phyloP scores from a whole-genome alignment of 192 early-diverging fungal genomes.

The Backusella psychrophila region DNA sequence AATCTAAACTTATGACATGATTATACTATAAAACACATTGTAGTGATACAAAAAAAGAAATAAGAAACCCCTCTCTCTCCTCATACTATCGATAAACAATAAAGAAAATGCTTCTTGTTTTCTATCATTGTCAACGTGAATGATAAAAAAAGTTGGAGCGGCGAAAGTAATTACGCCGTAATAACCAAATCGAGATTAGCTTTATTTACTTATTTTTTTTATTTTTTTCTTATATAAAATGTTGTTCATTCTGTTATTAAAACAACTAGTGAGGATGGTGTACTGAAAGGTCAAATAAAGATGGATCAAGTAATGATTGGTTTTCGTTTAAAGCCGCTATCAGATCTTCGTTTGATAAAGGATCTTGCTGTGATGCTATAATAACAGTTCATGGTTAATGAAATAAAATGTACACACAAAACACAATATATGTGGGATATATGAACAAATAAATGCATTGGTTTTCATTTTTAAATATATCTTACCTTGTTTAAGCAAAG shows the following conservation, averaged over 20 bases:
- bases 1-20: too few relatives aligned
- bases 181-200: constrained; percentile 1
- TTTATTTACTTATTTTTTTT: background rate
- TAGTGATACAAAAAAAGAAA: too few relatives aligned
- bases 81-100: too few relatives aligned
- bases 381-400: background rate
- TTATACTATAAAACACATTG: too few relatives aligned
- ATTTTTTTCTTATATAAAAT: background rate
- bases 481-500: background rate
- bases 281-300: background rate
- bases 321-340: background rate
- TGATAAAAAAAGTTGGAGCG: background rate
- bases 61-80: too few relatives aligned
- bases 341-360: background rate
- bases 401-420: background rate
- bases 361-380: constrained; percentile 1
- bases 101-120: background rate
- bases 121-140: background rate
- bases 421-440: background rate
- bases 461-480: background rate
- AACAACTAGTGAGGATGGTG: background rate
- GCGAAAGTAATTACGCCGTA: background rate
- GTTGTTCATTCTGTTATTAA: background rate
- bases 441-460: background rate
- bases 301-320: constrained; percentile 2